phyloP scores from a whole-genome alignment of 129 eudicot genomes.

The Artemisia argyi region DNA sequence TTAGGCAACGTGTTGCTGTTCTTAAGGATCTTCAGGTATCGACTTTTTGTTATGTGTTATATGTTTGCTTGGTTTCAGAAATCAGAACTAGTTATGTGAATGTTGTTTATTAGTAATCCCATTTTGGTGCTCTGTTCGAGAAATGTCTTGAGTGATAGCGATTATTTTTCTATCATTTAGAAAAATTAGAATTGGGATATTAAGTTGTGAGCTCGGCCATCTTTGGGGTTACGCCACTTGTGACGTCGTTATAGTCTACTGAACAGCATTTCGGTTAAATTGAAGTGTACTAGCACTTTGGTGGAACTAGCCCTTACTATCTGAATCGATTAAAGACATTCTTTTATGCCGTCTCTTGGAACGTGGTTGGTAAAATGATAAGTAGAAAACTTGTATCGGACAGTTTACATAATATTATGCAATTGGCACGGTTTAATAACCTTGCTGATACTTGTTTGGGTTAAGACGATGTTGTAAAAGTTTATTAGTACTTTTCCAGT shows the following conservation, averaged over 20 bases:
- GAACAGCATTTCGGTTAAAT: no score
- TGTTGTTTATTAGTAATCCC: not conserved
- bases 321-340: not conserved
- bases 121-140: no score
- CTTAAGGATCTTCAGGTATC: conserved; percentile 71
- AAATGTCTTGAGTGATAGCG: no score
- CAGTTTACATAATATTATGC: not conserved
- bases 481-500: not conserved
- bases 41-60: not conserved
- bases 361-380: not conserved
- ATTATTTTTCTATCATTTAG: not conserved
- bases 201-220: no score
- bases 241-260: no score
- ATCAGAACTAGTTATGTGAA: conserved; percentile 1
- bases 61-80: conserved; percentile 1
- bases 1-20: conserved; percentile 63
- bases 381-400: not conserved
- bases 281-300: no score
- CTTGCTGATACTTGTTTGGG: not conserved
- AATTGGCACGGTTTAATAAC: not conserved
- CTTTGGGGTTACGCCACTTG: no score
- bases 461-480: not conserved
- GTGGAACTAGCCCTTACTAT: no score
- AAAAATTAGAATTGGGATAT: not conserved
- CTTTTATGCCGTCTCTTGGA: not conserved